Evolutionary conservation across 805 yeast genomes (phyloP).

Genomic region (Myxozyma sirexii): DNA sequence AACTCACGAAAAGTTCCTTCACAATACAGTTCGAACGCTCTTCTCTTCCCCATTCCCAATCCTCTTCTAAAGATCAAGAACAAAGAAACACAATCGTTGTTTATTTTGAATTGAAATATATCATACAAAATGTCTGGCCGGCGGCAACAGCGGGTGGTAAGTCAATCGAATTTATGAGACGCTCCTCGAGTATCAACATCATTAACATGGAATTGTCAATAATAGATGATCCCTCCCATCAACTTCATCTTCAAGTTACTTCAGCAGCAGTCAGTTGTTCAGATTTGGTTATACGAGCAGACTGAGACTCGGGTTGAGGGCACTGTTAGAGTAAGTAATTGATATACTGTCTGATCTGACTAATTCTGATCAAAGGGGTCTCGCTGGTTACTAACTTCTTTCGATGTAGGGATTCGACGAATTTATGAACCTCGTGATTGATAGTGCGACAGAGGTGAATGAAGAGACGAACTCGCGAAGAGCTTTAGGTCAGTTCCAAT

Average conservation of each 20-base stretch:
- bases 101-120: not conserved
- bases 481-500: conserved; percentile 61
- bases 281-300: conserved; percentile 90
- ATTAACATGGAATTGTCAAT: not conserved
- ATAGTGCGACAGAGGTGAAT: conserved; percentile 65
- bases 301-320: conserved; percentile 77
- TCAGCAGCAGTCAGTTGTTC: conserved; percentile 77
- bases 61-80: no score
- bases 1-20: not conserved
- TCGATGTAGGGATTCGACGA: conserved; percentile 79
- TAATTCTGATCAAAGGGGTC: not conserved
- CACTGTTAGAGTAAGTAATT: conserved; percentile 52
- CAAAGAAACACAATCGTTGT: not conserved
- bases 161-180: not conserved
- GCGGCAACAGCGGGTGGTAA: conserved; percentile 52
- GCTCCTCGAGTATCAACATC: no score
- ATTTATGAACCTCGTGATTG: conserved; percentile 83
- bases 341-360: not conserved
- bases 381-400: not conserved
- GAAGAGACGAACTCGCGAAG: conserved; percentile 54
- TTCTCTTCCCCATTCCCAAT: not conserved
- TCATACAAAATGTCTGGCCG: conserved; percentile 45
- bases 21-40: not conserved
- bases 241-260: conserved; percentile 84
- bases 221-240: conserved; percentile 85